Evolutionary conservation across 2,329 filamentous ascomycete genomes (phyloP).

Genomic region (Xylariaceae sp.): DNA sequence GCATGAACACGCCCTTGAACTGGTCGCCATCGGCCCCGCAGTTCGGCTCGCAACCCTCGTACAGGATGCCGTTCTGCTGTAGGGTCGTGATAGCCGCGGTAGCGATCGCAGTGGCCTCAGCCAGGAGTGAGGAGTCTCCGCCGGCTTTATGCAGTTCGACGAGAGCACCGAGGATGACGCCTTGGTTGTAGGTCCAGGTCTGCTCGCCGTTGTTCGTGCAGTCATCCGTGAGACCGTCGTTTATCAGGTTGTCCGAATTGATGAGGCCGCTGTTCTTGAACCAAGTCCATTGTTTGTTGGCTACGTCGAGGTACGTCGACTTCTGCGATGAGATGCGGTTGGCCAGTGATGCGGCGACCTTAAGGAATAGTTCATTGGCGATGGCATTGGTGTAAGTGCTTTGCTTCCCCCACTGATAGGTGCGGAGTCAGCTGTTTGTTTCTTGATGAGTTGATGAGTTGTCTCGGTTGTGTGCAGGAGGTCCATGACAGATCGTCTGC

Average conservation of each 20-base stretch:
- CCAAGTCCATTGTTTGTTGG: conserved; percentile 48
- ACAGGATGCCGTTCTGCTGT: conserved; percentile 44
- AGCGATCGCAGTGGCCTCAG: conserved; percentile 45
- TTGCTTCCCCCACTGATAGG: conserved; percentile 56
- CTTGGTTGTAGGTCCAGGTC: conserved; percentile 55
- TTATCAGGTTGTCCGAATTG: conserved; percentile 46
- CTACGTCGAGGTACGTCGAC: conserved; percentile 42
- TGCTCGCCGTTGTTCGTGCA: conserved; percentile 46
- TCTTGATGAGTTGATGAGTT: too few relatives aligned
- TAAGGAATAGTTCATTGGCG: conserved; percentile 54
- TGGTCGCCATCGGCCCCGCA: conserved; percentile 52
- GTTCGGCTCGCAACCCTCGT: conserved; percentile 51
- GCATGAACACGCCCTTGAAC: conserved; percentile 68
- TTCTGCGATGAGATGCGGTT: conserved; percentile 40
- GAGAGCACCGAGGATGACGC: conserved; percentile 49
- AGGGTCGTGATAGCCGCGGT: conserved; percentile 45
- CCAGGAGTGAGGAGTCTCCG: conserved; percentile 38
- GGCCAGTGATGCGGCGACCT: conserved; percentile 49
- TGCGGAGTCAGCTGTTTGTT: too few relatives aligned
- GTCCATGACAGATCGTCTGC: too few relatives aligned
- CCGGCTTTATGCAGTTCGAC: conserved; percentile 47
- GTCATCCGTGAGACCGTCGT: conserved; percentile 46
- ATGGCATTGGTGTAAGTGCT: conserved; percentile 47
- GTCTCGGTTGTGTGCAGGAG: too few relatives aligned
- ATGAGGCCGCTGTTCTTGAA: conserved; percentile 48